Evolutionary conservation across 2,329 filamentous ascomycete genomes (phyloP), one percentile per base, ranked within the genome.

Genomic region (Claviceps fusiformis): DNA sequence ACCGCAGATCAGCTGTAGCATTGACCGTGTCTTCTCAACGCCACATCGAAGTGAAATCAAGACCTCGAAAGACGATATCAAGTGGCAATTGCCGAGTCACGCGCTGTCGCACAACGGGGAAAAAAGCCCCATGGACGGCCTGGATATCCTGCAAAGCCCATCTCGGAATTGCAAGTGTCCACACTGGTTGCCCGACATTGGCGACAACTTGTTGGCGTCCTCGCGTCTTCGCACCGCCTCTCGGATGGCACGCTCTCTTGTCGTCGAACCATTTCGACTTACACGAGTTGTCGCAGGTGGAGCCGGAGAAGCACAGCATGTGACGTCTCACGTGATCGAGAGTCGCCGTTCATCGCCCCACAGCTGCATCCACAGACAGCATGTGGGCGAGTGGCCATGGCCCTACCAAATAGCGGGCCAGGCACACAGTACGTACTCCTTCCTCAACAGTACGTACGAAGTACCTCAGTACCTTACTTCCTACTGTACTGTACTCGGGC

Each of bases 211-310:
- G 31, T 24, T 44, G 9, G 49, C 47, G 53, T 52, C 35, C 53
- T 52, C 24, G 31, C 31, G 31, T 33, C 9, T 9, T 7, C 19
- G 9, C 45, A 31, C 49, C 44, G 53, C 49, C 37, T 11, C 27
- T 37, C 37, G 44, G 33, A 50, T 47, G 48, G 35, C 55, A 52
- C 37, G 33, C 46, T 41, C 19, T 49, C 29, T 46, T 46, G 53
- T 54, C 45, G 55, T 57, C 50, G 37, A 54, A 51, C 24, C 35
- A 31, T 37, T 39, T 50, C 35, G 55, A 57, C 55, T 57, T 57
- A 57, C 55, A 57, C 55, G 55, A 31, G 47, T 37, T 27, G 55
- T 57, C 45, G 37, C 48, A 45, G 39, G 50, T 52, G 53, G 53
- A 44, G 39, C 52, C 45, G 13, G n/a, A 27, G 9, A 8, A 43